A percentile compares a stretch with the other conserved stretches of the same genome.
Evolutionary conservation across 1,284 basidiomycete species (phyloP).

Genomic region (Schizophyllum commune): DNA sequence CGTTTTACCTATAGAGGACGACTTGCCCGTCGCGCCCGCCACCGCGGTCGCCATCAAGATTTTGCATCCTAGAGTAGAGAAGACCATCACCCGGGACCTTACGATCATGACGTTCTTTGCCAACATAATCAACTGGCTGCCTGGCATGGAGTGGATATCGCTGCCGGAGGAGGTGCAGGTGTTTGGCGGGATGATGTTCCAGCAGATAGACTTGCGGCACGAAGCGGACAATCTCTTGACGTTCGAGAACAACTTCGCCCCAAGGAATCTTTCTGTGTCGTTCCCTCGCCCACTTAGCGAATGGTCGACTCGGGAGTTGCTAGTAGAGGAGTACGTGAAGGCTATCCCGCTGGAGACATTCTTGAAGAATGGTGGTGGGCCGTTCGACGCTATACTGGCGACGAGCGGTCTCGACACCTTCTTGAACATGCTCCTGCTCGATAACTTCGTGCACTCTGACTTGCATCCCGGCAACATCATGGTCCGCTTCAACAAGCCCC

Average conservation of each 20-base stretch:
- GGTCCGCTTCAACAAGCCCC: slow-evolving; percentile 89
- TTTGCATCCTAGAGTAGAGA: slow-evolving; percentile 79
- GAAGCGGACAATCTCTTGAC: slow-evolving; percentile 85
- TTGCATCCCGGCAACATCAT: slow-evolving; percentile 95
- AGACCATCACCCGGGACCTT: slow-evolving; percentile 84
- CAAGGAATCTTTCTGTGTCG: slow-evolving; percentile 72
- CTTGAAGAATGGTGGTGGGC: slow-evolving; percentile 80
- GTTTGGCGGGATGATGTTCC: slow-evolving; percentile 97
- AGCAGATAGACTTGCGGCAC: slow-evolving; percentile 86
- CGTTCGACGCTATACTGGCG: slow-evolving; percentile 85
- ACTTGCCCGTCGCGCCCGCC: slow-evolving; percentile 60
- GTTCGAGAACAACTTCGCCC: slow-evolving; percentile 85
- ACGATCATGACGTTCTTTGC: slow-evolving; percentile 96
- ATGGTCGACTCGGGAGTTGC: slow-evolving; percentile 74
- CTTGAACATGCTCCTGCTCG: slow-evolving; percentile 94
- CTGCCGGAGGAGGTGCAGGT: slow-evolving; percentile 93
- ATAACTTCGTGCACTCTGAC: slow-evolving; percentile 98
- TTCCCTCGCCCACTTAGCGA: slow-evolving; percentile 84
- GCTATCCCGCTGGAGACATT: slow-evolving; percentile 90
- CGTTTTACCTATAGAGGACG: slow-evolving; percentile 22
- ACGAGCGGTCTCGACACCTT: slow-evolving; percentile 95
- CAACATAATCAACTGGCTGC: slow-evolving; percentile 58
- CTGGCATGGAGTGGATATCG: slow-evolving; percentile 95
- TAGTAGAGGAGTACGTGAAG: slow-evolving; percentile 93
- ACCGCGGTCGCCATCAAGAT: slow-evolving; percentile 94